Conservation (phyloP, 345 rosid genomes). For the Arabis hirsuta region DNA sequence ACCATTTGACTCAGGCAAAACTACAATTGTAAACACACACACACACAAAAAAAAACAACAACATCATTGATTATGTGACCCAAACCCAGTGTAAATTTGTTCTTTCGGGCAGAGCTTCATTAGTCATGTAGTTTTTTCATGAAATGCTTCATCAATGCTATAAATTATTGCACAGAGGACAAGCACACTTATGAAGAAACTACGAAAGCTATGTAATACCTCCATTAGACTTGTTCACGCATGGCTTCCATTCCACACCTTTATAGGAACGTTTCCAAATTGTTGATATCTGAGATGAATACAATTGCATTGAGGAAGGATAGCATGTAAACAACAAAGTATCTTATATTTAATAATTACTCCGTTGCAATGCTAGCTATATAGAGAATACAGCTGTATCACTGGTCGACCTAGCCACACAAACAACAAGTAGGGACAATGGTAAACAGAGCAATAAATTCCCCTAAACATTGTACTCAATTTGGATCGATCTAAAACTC, state of each 20-base stretch:
- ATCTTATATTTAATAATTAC: not conserved
- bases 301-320: constrained; percentile 7
- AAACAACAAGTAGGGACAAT: constrained; percentile 9
- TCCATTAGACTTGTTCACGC: constrained; percentile 64
- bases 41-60: not conserved
- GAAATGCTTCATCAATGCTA: constrained; percentile 6
- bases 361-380: constrained; percentile 1
- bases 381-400: constrained; percentile 10
- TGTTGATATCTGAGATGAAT: constrained; percentile 63
- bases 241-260: constrained; percentile 85
- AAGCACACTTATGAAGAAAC: constrained; percentile 1
- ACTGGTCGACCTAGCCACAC: constrained; percentile 2
- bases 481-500: not conserved
- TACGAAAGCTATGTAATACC: constrained; percentile 52
- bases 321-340: constrained; percentile 1
- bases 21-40: constrained; percentile 51
- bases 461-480: not conserved
- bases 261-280: constrained; percentile 86
- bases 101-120: not conserved
- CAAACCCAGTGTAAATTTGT: not conserved
- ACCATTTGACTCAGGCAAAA: constrained; percentile 91
- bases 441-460: not conserved
- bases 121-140: not conserved
- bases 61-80: not conserved
- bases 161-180: not conserved